Base-by-base conservation (phyloP, 2,329 filamentous ascomycete genomes). In the Boeremia exigua region DNA sequence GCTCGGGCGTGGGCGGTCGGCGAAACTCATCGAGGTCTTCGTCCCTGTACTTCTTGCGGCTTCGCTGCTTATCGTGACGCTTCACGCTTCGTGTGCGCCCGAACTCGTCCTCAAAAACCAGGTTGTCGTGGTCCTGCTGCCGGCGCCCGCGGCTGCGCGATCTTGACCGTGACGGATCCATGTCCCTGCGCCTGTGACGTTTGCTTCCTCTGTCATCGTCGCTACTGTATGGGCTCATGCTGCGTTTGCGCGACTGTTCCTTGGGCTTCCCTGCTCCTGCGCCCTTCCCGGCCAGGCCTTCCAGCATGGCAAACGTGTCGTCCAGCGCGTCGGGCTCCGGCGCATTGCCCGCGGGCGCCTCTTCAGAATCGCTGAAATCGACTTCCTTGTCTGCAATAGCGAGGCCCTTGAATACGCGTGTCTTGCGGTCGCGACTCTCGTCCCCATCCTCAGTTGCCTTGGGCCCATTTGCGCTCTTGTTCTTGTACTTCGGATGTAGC, bases 271-370 rank as follows among this genome's bases (percentile, higher is more conserved):
- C 44, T 6, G 44, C 30, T 17, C 58, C 47, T 1, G 61, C 52
- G 14, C 54, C 60, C 54, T 61, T 67, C 12, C 85, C 84, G 59
- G 92, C 92, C 34, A 98, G 78, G 0, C 88, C 89, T 75, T 98
- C 95, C n/a, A 99, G 77, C 68, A 96, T 83, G 0, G 93, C 93
- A 66, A 99, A 86, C 0, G 95, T 96, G 75, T 99, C 93, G 70
- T 98, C 95, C 69, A 97, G 89, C 17, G 86, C 90, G 71, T 91
- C 89, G 1, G 78, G 79, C 55, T 79, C 80, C 19, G 75, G 72
- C 49, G 77, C 75, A 17, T 66, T 67, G n/a, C 66, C 65, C 48
- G 69, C 62, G 5, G 66, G 68, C 27, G 77, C 71, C 25, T 74
- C 79, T 27, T 83, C 79, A 37, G 84, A 82, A 6, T 80, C 79